These are phyloP conservation scores for Ophiostoma triangulosporum DNA, from an alignment of 2,329 filamentous ascomycete species.

Conservation along the genomic window DNA sequence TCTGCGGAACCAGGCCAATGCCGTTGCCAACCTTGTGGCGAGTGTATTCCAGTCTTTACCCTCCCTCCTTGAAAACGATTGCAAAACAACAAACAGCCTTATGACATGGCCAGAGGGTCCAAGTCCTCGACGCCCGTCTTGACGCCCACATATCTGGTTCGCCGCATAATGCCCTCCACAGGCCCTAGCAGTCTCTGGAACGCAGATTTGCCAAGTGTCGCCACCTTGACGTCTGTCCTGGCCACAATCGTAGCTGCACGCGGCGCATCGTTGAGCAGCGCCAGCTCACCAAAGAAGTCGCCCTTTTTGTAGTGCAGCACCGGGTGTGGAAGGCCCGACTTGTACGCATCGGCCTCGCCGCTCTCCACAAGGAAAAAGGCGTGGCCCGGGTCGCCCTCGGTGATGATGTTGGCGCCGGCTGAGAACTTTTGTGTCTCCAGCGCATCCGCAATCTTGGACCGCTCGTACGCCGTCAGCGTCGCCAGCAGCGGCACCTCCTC, in stretches of 20 bases:
- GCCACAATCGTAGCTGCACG: constrained; percentile 81
- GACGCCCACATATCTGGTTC: constrained; percentile 51
- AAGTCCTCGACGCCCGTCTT: constrained; percentile 51
- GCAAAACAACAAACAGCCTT: no score
- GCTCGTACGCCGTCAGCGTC: constrained; percentile 78
- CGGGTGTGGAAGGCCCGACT: constrained; percentile 52
- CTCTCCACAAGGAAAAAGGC: constrained; percentile 84
- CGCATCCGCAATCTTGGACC: constrained; percentile 93
- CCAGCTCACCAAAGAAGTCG: constrained; percentile 94
- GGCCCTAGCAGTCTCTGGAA: constrained; percentile 89
- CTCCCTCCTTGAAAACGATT: background rate
- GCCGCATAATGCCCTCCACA: constrained; percentile 86
- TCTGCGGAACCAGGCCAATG: background rate
- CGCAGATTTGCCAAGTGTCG: constrained; percentile 79
- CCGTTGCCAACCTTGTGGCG: background rate
- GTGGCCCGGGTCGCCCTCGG: constrained; percentile 79
- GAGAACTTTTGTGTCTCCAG: constrained; percentile 82
- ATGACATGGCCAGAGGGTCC: constrained; percentile 43
- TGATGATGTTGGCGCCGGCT: constrained; percentile 70
- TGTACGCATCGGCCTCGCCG: constrained; percentile 78
- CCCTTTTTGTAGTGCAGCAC: constrained; percentile 80
- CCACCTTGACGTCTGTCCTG: constrained; percentile 80
- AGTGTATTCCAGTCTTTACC: background rate
- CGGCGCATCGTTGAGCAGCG: constrained; percentile 83
- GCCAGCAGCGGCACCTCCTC: constrained; percentile 82